Base-by-base conservation (phyloP, 2,329 filamentous ascomycete genomes). In the Rutstroemia sp. region DNA sequence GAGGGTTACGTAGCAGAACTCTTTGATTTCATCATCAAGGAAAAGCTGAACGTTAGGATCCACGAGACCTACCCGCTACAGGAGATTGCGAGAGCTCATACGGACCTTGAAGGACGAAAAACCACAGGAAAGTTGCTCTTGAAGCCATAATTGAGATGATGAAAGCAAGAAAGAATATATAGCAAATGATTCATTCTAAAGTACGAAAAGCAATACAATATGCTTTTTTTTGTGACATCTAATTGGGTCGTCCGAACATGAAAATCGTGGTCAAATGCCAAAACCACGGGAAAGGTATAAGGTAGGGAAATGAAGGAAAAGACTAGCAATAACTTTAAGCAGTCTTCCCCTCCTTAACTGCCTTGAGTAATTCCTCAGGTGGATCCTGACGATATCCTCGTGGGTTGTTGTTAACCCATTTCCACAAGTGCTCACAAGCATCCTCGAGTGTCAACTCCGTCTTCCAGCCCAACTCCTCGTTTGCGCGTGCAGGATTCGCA, bases 341-440 rank as follows among this genome's bases (percentile, higher is more conserved):
- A 34, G 30, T 34, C 30, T 34, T 63, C 9, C 46, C 60, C 27
- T 66, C 61, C 75, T 86, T 82, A 62, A 85, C 64, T 48, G 76
- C 77, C 59, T 87, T 86, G 51, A 96, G 69, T 66, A 97, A 80
- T 73, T 88, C 84, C 63, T 88, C 80, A 0, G 94, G 92, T n/a
- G 92, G 90, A 63, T 91, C 80, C 75, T 97, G 92, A 63, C 88
- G 82, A 77, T 97, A 97, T 21, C 94, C 94, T 75, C 92, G 84
- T 23, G 94, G 94, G 76, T 97, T 97, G 76, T 96, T 97, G 75
- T 87, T 80, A 16, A 95, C 95, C 94, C 94, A 99, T 69, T 84
- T 86, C 94, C 94, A 99, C 63, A 99, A 79, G 73, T 99, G 91
- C 65, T 86, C 83, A 72, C 94, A 99, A 25, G 92, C 92, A 72